Percentiles rank a stretch among this genome's conserved stretches.
Conservation (phyloP, 2,329 filamentous ascomycete species). For the Alternaria hordeiaustralica region DNA sequence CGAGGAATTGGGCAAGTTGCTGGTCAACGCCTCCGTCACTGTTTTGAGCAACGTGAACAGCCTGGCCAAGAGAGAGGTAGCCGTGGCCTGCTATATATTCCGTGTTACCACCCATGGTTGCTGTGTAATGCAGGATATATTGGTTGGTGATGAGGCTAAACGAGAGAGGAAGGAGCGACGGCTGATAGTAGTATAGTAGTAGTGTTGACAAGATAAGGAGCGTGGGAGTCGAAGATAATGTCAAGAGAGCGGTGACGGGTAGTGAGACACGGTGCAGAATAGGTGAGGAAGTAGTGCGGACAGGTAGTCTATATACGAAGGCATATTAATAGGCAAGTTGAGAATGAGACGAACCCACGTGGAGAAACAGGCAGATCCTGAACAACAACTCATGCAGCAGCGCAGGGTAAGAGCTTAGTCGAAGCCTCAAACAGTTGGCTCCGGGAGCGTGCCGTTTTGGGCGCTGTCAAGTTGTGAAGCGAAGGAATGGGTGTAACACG, state of each 20-base stretch:
- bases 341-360: conserved; percentile 44
- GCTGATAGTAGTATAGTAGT: not conserved
- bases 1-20: conserved; percentile 68
- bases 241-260: conserved; percentile 8
- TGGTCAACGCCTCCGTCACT: conserved; percentile 71
- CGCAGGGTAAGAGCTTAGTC: conserved; percentile 44
- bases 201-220: conserved; percentile 20
- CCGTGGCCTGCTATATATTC: conserved; percentile 50
- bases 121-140: conserved; percentile 31
- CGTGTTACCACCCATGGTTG: conserved; percentile 52
- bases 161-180: conserved; percentile 31
- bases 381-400: conserved; percentile 44
- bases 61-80: conserved; percentile 64
- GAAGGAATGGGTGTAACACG: conserved; percentile 45
- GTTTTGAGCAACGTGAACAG: conserved; percentile 78
- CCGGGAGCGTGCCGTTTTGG: conserved; percentile 49
- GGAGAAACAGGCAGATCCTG: conserved; percentile 44
- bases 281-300: conserved; percentile 28
- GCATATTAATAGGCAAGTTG: conserved; percentile 36
- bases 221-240: conserved; percentile 12
- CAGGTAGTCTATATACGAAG: conserved; percentile 38
- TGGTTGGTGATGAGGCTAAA: conserved; percentile 31
- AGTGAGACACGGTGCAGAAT: conserved; percentile 17
- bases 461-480: conserved; percentile 48
- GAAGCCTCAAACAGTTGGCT: conserved; percentile 49